phyloP scores from a whole-genome alignment of 2,329 filamentous ascomycete species.

The Drechslerella coelobrocha region DNA sequence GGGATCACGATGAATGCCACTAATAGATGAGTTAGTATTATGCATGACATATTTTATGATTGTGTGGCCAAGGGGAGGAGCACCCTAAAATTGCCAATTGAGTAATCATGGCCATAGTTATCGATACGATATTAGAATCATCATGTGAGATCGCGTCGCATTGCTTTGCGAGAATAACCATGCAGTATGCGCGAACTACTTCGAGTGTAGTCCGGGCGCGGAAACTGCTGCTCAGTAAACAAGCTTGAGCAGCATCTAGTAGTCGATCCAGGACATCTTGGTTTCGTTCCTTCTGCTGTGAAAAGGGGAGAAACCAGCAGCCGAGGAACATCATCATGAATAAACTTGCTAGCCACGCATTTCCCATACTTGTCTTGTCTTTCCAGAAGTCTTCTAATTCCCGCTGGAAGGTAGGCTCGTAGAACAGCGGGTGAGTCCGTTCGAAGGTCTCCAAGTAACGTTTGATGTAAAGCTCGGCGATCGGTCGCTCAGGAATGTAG shows the following conservation, averaged over 20 bases:
- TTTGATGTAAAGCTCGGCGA: slow-evolving; percentile 39
- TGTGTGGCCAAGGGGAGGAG: no score
- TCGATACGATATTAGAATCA: slow-evolving; percentile 41
- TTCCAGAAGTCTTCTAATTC: slow-evolving; percentile 43
- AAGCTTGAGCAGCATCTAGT: slow-evolving; percentile 38
- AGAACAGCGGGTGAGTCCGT: slow-evolving; percentile 32
- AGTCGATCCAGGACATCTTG: slow-evolving; percentile 24
- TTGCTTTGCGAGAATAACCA: slow-evolving; percentile 40
- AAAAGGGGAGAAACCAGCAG: slow-evolving; percentile 40
- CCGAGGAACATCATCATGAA: slow-evolving; percentile 51
- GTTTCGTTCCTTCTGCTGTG: slow-evolving; percentile 19
- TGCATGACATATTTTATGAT: neutral
- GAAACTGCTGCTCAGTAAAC: slow-evolving; percentile 21
- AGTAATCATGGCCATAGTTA: slow-evolving; percentile 41
- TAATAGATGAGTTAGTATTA: neutral
- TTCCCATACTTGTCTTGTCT: slow-evolving; percentile 8
- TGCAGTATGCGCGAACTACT: slow-evolving; percentile 38
- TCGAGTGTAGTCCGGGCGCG: slow-evolving; percentile 27
- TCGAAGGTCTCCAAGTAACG: slow-evolving; percentile 45
- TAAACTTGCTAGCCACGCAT: slow-evolving; percentile 23
- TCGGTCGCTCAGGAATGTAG: slow-evolving; percentile 24
- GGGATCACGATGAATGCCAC: slow-evolving; percentile 43
- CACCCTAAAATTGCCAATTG: slow-evolving; percentile 47
- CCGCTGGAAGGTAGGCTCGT: slow-evolving; percentile 35
- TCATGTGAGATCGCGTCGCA: slow-evolving; percentile 43